Evolutionary conservation across 2,329 filamentous ascomycete species (phyloP), one percentile per base, ranked within the genome.

Genomic region (Exophiala dermatitidis): DNA sequence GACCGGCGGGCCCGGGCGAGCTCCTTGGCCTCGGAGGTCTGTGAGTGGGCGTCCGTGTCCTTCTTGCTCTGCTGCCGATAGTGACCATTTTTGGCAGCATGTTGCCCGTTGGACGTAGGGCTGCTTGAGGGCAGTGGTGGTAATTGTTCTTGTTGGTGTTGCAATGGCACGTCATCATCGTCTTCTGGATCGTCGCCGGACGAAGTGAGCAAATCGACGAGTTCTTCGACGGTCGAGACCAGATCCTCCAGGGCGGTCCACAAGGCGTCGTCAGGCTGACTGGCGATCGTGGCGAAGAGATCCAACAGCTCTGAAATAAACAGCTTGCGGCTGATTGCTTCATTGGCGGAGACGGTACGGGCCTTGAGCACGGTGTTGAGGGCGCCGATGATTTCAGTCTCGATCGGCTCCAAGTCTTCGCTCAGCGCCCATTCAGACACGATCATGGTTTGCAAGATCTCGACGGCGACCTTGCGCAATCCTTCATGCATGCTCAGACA

Each of bases 351-450:
- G 65, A 95, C 76, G 4, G 85, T 83, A 71, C 90, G 93, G 5
- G 85, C 81, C 71, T 96, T 95, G 77, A 96, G 96, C 48, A 95
- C 81, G 28, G 80, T 77, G 66, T 98, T 93, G 50, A 98, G 73
- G 60, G 88, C 94, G 64, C 96, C 91, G 63, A 98, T 95, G 75
- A 97, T 90, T 69, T 96, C 93, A 1, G 90, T 93, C 69, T 97
- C 90, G 48, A 98, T 87, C 45, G 93, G 83, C 2, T 86, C 86
- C 45, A 98, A 73, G 67, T 97, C 91, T 67, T 95, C 88, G 66
- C 90, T 96, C 59, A 98, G 72, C 10, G 90, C 90, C 93, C 93
- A 98, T 70, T 98, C 93, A 71, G 90, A 95, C 61, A 97, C 84
- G 64, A 98, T 95, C 93, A 98, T 98, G 2, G 90, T 95, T 68